Conservation (phyloP, 2,329 filamentous ascomycete species). For the Aspergillus japonicus region DNA sequence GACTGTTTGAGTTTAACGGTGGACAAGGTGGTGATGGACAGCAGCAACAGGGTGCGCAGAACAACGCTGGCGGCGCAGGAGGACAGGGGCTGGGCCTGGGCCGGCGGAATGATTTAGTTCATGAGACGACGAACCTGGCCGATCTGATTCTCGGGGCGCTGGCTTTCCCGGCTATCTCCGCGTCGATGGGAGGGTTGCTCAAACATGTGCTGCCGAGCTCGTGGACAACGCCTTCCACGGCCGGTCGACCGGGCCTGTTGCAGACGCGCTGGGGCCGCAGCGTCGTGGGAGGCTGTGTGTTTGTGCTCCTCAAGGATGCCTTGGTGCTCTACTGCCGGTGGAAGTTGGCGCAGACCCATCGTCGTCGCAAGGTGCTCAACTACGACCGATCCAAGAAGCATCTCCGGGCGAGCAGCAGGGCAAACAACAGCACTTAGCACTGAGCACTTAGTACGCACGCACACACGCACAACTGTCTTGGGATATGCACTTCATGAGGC, state of each 20-base stretch:
- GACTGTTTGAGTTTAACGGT: constrained; percentile 28
- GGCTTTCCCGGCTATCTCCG: constrained; percentile 78
- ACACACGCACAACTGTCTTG: not conserved
- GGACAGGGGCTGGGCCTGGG: constrained; percentile 32
- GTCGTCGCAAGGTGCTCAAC: constrained; percentile 47
- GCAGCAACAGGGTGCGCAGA: constrained; percentile 26
- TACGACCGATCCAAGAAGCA: constrained; percentile 46
- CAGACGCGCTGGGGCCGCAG: constrained; percentile 87
- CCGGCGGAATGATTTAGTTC: constrained; percentile 49
- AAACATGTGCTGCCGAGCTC: constrained; percentile 64
- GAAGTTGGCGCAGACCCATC: constrained; percentile 49
- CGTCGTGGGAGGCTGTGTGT: constrained; percentile 82
- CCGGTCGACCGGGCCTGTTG: constrained; percentile 63
- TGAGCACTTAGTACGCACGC: not conserved
- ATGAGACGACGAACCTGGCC: constrained; percentile 56
- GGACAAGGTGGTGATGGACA: constrained; percentile 21
- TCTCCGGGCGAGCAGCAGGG: constrained; percentile 22
- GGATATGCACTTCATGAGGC: constrained; percentile 17
- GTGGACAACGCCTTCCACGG: constrained; percentile 56
- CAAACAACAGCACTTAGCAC: not conserved
- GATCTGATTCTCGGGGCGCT: constrained; percentile 67
- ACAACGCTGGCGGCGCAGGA: constrained; percentile 23
- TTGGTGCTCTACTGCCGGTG: constrained; percentile 59
- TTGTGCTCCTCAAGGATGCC: constrained; percentile 76
- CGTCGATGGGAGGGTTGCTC: constrained; percentile 72